Percentiles rank a stretch among this genome's conserved stretches.
Conservation (phyloP, 23 red algal genomes). For the Pyropia yezoensis region DNA sequence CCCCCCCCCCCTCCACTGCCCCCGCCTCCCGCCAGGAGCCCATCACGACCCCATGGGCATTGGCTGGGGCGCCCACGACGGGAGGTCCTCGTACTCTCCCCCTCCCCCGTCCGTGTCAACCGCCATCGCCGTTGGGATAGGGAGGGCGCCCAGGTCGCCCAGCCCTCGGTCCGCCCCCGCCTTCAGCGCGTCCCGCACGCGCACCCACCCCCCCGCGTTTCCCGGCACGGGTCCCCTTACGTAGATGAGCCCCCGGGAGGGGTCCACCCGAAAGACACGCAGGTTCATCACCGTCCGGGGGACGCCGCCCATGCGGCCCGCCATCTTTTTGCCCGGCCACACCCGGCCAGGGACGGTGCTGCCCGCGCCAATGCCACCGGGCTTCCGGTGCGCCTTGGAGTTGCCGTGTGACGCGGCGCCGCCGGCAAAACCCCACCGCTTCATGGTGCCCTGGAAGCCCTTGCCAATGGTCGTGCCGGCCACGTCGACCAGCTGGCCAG, state of each 20-base stretch:
- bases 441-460: constrained; percentile 94
- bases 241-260: constrained; percentile 61
- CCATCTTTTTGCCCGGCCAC: constrained; percentile 92
- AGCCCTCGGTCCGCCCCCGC: not conserved
- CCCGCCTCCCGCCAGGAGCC: no score
- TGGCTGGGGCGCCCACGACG: no score
- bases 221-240: constrained; percentile 82
- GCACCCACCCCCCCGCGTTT: constrained; percentile 79
- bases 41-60: no score
- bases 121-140: no score
- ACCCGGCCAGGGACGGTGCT: constrained; percentile 46
- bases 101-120: no score
- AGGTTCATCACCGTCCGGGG: constrained; percentile 55
- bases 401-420: constrained; percentile 65
- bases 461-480: constrained; percentile 86
- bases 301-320: constrained; percentile 85
- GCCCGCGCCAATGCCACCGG: constrained; percentile 62
- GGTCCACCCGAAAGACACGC: constrained; percentile 69
- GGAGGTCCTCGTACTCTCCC: no score
- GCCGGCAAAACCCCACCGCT: constrained; percentile 87
- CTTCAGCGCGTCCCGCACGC: constrained; percentile 76
- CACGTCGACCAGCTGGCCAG: constrained; percentile 89
- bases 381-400: constrained; percentile 71
- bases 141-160: no score
- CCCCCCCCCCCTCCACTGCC: no score